phyloP scores from a whole-genome alignment of 2,329 filamentous ascomycete species.

The Ramularia collo-cygni region DNA sequence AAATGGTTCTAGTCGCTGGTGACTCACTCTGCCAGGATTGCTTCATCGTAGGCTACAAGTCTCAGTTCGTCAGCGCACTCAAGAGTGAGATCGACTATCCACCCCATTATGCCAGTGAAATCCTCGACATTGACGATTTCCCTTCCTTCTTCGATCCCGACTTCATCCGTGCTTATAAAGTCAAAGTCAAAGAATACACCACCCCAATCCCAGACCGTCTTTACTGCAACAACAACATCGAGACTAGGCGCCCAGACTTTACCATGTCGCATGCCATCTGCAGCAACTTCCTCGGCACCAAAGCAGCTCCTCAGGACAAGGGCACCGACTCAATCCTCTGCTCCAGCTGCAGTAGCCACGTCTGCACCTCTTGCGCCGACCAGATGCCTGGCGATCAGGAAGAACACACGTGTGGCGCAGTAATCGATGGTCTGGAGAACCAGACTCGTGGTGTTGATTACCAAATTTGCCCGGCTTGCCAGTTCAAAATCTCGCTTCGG shows the following conservation, averaged over 20 bases:
- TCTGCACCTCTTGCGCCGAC: no score
- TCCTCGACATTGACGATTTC: not conserved
- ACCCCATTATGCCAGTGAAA: not conserved
- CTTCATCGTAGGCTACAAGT: conserved; percentile 1
- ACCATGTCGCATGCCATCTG: not conserved
- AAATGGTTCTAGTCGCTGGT: not conserved
- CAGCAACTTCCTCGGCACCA: not conserved
- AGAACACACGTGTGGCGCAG: not conserved
- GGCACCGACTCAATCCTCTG: no score
- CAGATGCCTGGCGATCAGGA: not conserved
- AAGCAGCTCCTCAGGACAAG: no score
- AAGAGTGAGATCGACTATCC: conserved; percentile 2
- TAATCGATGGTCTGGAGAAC: conserved; percentile 5
- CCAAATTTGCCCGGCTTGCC: conserved; percentile 14
- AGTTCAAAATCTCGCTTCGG: conserved; percentile 6
- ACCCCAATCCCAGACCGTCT: not conserved
- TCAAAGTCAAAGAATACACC: not conserved
- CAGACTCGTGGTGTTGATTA: conserved; percentile 14
- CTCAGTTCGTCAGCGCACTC: conserved; percentile 2
- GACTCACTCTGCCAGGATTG: conserved; percentile 3
- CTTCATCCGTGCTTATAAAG: not conserved
- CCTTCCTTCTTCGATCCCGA: not conserved
- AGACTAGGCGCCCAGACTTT: not conserved
- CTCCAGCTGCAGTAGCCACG: no score
- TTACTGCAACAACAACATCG: not conserved